Base-by-base conservation (phyloP, 2,329 filamentous ascomycete species). In the Shiraia bambusicola region DNA sequence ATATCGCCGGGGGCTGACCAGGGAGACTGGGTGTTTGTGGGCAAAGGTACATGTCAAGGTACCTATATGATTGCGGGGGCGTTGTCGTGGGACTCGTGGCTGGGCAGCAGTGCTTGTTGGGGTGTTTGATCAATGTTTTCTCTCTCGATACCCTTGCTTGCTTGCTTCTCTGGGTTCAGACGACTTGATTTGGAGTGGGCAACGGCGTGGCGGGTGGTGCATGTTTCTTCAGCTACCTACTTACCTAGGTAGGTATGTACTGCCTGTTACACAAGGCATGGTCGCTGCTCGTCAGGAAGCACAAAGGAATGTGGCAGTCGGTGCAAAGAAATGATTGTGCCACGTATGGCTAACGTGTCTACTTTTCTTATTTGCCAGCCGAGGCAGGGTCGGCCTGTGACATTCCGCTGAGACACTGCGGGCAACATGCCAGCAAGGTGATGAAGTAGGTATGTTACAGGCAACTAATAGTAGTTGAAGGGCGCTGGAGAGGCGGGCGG, bases 1-100 rank as follows among this genome's bases (percentile, higher is more conserved):
- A 92, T 29, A 70, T 75, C 61, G 69, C 50, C 13, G 63, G 62
- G 42, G 55, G 47, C 25, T 61, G 56, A 59, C n/a, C n/a, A n/a
- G n/a, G n/a, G n/a, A n/a, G n/a, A n/a, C n/a, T n/a, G n/a, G n/a
- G n/a, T n/a, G n/a, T n/a, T n/a, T n/a, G n/a, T n/a, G n/a, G n/a
- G n/a, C n/a, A n/a, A n/a, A n/a, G n/a, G n/a, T n/a, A n/a, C n/a
- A n/a, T n/a, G n/a, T n/a, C n/a, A n/a, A n/a, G n/a, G n/a, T n/a
- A n/a, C n/a, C n/a, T n/a, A n/a, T 22, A 22, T 22, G 19, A 22
- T 22, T 8, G 4, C 4, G 19, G 22, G 34, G 36, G 26, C 15
- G 16, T 14, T 40, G 17, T 28, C 24, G n/a, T n/a, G n/a, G n/a
- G n/a, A n/a, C n/a, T n/a, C n/a, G n/a, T 14, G 34, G 25, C 19